Base-by-base conservation (phyloP, 768 basidiomycete species). In the Mycena rebaudengoi region DNA sequence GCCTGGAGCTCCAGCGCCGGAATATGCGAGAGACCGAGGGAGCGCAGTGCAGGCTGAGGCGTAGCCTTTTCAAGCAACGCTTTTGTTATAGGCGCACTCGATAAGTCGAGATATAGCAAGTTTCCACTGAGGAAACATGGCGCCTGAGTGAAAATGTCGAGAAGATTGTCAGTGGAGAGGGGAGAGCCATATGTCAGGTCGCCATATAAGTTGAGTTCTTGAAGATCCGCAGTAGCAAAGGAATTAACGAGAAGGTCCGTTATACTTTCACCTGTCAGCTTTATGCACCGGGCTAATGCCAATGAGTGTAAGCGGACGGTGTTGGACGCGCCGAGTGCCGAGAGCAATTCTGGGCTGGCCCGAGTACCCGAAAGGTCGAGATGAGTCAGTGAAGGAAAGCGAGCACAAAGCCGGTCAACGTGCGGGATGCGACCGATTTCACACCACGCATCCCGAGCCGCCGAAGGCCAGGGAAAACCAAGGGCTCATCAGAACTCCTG, bases 301-400 rank as follows among this genome's bases (percentile, higher is more conserved):
- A 99, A 85, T 0, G 94, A 91, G 61, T 84, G 84, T 39, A 99
- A 83, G 26, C 84, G 87, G 63, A 94, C 77, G 28, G 89, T 89
- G 7, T 79, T 67, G 4, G 91, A 91, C 26, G 83, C 76, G 1
- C 87, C 87, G 14, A 98, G 82, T 0, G 84, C 77, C 28, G 82
- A 76, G 10, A 99, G 87, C 10, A 98, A 85, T 30, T 94, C 89
- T 4, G 92, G 86, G 1, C 86, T 87, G 33, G 86, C 84, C 7
- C 92, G 90, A n/a, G 95, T 98, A 56, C 91, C 91, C 3, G 95
- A 96, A 26, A 98, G 85, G 74, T 98, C 95, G 70, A 98, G 88
- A 72, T 95, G 92, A 16, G 94, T 95, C 21, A 98, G 88, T 41
- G 86, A 86, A 0, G 95, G 94, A 94, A 95, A 1, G 94, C 88